These are phyloP conservation scores for Catunica adiposa DNA, from an alignment of 2,329 filamentous ascomycete species.

Conservation along the genomic window DNA sequence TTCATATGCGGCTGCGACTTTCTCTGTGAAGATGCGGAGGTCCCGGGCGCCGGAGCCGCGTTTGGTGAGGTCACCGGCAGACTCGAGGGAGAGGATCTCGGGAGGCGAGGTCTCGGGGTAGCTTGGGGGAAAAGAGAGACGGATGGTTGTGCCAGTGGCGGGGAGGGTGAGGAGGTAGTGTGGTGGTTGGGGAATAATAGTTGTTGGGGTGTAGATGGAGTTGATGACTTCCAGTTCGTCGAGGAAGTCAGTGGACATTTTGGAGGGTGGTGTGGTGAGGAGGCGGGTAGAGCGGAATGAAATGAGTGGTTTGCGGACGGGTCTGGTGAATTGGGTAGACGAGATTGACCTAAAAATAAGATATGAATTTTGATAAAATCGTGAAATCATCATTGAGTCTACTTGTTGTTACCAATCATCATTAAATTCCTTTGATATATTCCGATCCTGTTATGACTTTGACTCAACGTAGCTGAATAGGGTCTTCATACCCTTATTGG, in stretches of 20 bases:
- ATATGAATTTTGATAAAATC: too few species aligned
- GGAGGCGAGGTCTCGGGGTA: conserved; percentile 63
- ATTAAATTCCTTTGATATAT: too few species aligned
- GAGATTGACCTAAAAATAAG: too few species aligned
- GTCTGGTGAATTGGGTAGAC: too few species aligned
- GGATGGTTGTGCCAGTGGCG: conserved; percentile 37
- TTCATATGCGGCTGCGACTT: conserved; percentile 50
- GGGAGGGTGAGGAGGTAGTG: conserved; percentile 51
- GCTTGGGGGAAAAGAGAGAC: conserved; percentile 48
- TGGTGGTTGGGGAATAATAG: conserved; percentile 30
- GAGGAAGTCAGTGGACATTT: conserved; percentile 41
- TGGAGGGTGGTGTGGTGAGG: conserved; percentile 3
- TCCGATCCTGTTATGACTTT: too few species aligned
- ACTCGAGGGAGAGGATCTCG: conserved; percentile 59
- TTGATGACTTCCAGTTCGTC: conserved; percentile 73
- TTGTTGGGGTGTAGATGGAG: conserved; percentile 62
- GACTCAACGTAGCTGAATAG: too few species aligned
- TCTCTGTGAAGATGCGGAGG: conserved; percentile 50
- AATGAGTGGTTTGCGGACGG: too few species aligned
- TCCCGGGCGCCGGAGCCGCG: conserved; percentile 58
- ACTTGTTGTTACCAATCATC: too few species aligned
- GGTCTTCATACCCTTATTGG: too few species aligned
- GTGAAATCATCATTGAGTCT: too few species aligned
- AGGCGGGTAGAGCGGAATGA: neutral
- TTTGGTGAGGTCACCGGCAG: conserved; percentile 48